Conservation (phyloP, 495 filamentous ascomycete genomes). For the Aspergillus indologenus region DNA sequence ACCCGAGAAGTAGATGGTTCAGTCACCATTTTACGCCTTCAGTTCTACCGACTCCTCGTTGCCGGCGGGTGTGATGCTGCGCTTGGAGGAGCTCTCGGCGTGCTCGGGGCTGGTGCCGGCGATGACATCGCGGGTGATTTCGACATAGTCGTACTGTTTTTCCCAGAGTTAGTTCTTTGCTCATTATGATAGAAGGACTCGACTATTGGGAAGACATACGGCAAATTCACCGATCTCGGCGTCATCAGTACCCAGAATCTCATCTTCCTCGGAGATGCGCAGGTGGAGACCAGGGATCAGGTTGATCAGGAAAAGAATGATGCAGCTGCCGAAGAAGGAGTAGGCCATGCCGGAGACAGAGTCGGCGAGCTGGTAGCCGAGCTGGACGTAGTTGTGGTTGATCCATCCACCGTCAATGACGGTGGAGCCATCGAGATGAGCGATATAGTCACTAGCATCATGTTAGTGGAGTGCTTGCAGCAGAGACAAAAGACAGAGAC, state of each 20-base stretch:
- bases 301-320: constrained; percentile 87
- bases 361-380: constrained; percentile 86
- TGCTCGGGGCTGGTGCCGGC: constrained; percentile 49
- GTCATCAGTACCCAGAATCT: constrained; percentile 91
- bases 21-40: constrained; percentile 25
- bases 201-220: constrained; percentile 44
- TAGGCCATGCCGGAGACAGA: constrained; percentile 79
- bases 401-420: constrained; percentile 83
- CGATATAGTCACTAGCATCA: constrained; percentile 69
- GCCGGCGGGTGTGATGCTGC: constrained; percentile 30
- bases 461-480: constrained; percentile 12
- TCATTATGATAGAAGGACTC: not conserved
- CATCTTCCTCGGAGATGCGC: constrained; percentile 77
- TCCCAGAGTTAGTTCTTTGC: not conserved
- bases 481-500: constrained; percentile 21
- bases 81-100: constrained; percentile 33
- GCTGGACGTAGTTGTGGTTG: constrained; percentile 85
- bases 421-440: constrained; percentile 75
- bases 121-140: constrained; percentile 81
- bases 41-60: constrained; percentile 21
- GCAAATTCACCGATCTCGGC: constrained; percentile 97
- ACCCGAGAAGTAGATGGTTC: not conserved
- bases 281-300: constrained; percentile 80
- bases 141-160: constrained; percentile 87
- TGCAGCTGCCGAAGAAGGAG: constrained; percentile 79